phyloP scores from a whole-genome alignment of 345 rosid genomes.

The Linum tenue region DNA sequence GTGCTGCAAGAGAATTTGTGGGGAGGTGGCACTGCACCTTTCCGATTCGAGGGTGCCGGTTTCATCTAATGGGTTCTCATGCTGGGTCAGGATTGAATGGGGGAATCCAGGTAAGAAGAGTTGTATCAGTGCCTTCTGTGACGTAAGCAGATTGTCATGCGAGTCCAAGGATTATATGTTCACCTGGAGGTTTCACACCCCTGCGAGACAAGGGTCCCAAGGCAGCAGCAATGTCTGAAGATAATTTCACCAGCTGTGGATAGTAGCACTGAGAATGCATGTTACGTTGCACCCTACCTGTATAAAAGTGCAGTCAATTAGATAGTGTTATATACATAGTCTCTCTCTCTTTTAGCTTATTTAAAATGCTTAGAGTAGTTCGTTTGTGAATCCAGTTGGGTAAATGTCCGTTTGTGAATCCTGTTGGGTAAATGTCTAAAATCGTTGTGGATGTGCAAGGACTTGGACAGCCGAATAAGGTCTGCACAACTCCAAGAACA shows the following conservation, averaged over 20 bases:
- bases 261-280: not conserved
- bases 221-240: slow-evolving; percentile 22
- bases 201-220: slow-evolving; percentile 24
- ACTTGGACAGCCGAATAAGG: no score
- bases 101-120: slow-evolving; percentile 43
- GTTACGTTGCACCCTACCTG: not conserved
- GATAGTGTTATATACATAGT: slow-evolving; percentile 5
- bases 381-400: no score
- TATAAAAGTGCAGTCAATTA: slow-evolving; percentile 6
- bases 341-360: slow-evolving; percentile 13
- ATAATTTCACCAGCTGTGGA: not conserved
- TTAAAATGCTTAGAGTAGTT: not conserved
- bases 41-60: slow-evolving; percentile 30
- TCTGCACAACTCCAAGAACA: no score
- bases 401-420: no score
- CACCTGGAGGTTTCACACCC: slow-evolving; percentile 69
- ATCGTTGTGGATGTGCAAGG: no score
- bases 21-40: slow-evolving; percentile 58
- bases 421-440: no score
- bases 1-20: slow-evolving; percentile 56
- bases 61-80: slow-evolving; percentile 51
- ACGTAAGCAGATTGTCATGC: slow-evolving; percentile 51
- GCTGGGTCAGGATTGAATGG: slow-evolving; percentile 95
- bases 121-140: slow-evolving; percentile 48
- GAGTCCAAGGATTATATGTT: slow-evolving; percentile 60